Percentiles rank a stretch among this genome's conserved stretches.
phyloP scores from a whole-genome alignment of 1,139 yeast species.

The Nakaseomyces bracarensis region DNA sequence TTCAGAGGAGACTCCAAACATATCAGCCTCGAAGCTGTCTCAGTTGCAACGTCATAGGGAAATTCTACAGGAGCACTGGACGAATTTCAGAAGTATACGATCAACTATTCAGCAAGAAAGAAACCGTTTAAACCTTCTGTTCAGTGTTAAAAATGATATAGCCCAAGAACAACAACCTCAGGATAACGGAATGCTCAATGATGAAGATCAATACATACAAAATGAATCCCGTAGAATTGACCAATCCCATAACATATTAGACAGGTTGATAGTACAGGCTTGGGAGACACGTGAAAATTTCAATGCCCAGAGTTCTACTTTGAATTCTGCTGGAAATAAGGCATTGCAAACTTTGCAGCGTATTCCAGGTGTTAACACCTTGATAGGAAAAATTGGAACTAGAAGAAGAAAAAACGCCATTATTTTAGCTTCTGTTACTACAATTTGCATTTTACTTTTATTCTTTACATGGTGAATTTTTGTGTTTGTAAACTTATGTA shows the following conservation, averaged over 20 bases:
- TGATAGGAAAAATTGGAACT: slow-evolving; percentile 75
- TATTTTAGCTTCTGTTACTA: slow-evolving; percentile 68
- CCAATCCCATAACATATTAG: slow-evolving; percentile 67
- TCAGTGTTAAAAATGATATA: slow-evolving; percentile 72
- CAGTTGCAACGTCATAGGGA: slow-evolving; percentile 82
- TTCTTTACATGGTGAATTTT: slow-evolving; percentile 41
- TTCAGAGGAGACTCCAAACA: slow-evolving; percentile 50
- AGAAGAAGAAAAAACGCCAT: slow-evolving; percentile 82
- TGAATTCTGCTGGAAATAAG: slow-evolving; percentile 57
- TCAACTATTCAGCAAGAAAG: slow-evolving; percentile 63
- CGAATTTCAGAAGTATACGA: slow-evolving; percentile 53
- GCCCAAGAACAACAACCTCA: slow-evolving; percentile 26
- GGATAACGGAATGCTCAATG: slow-evolving; percentile 21
- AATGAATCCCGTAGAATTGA: slow-evolving; percentile 72
- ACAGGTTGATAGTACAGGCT: slow-evolving; percentile 72
- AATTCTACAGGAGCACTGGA: slow-evolving; percentile 59
- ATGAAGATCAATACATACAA: slow-evolving; percentile 61
- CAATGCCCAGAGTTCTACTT: slow-evolving; percentile 55
- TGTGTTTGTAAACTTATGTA: neutral
- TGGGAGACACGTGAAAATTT: slow-evolving; percentile 84
- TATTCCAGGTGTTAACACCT: slow-evolving; percentile 75
- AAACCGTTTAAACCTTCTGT: slow-evolving; percentile 61
- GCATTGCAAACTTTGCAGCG: slow-evolving; percentile 52
- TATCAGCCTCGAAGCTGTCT: slow-evolving; percentile 66
- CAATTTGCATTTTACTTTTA: slow-evolving; percentile 62